Base-by-base conservation (phyloP, 2,329 filamentous ascomycete species). In the Huntiella bhutanensis region DNA sequence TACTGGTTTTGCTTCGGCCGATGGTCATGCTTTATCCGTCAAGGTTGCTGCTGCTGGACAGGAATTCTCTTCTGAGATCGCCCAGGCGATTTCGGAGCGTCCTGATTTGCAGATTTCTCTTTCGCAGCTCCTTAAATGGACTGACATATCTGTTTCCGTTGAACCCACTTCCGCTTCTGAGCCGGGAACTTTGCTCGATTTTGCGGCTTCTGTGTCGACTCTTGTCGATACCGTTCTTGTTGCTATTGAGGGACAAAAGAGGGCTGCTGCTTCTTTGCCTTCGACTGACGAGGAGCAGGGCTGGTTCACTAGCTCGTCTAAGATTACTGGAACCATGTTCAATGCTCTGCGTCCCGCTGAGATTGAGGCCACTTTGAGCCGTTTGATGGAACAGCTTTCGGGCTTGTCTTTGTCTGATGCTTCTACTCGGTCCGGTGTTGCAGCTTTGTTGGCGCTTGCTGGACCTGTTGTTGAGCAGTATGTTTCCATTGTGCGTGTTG, bases 401-500 rank as follows among this genome's bases (percentile, higher is more conserved):
- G 17, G 40, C 17, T 16, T 50, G 8, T 8, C 22, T 10, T 15
- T 36, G 3, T 36, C 42, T 13, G 38, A 36, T 6, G 15, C 19
- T 5, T 16, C 12, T 7, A 28, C 19, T 6, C 41, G 46, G 6
- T 32, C 37, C 3, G 33, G 28, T 8, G 16, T 51, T 33, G 13
- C 49, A 12, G 39, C 28, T 1, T 57, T 84, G 3, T 67, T 84
- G 44, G 65, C 71, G 5, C 68, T 75, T 4, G 60, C 80, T 1
- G 57, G 74, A 12, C 86, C 91, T 0, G 77, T 96, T 28, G 57
- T 93, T 3, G 66, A 75, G 42, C 80, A 91, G 53, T 96, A 88
- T 56, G 65, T 68, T 11, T 60, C 65, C 1, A 74, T 80, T 13
- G 76, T 75, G 53, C 62, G 69, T 36, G 68, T 73, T 35, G 63